Evolutionary conservation across 2,329 filamentous ascomycete species (phyloP).

Genomic region (Fusarium zealandicum): DNA sequence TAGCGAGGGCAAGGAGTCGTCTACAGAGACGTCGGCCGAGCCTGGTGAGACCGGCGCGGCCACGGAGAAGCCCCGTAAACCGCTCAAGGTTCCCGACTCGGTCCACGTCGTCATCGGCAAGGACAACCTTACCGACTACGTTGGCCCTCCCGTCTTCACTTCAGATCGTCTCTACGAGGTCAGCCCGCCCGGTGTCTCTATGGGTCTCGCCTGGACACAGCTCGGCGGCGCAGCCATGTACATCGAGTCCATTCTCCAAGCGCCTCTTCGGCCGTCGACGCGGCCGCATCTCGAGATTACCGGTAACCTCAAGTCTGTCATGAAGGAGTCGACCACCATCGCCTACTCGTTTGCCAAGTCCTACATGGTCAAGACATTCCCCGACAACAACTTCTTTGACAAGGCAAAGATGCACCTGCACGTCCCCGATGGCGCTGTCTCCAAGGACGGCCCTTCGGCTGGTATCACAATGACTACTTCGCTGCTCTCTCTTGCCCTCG

Average conservation of each 20-base stretch:
- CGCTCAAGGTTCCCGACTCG: constrained; percentile 82
- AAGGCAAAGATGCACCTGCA: constrained; percentile 95
- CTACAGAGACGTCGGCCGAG: constrained; percentile 42
- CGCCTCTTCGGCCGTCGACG: constrained; percentile 75
- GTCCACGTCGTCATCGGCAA: constrained; percentile 88
- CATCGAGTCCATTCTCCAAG: constrained; percentile 94
- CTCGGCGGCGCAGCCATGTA: constrained; percentile 97
- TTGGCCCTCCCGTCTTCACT: constrained; percentile 94
- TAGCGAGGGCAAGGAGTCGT: constrained; percentile 41
- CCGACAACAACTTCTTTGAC: constrained; percentile 94
- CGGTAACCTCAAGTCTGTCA: constrained; percentile 92
- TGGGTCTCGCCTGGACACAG: constrained; percentile 98
- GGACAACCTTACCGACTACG: constrained; percentile 93
- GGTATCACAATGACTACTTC: constrained; percentile 99
- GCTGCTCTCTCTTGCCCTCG: constrained; percentile 82
- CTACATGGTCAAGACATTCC: constrained; percentile 82
- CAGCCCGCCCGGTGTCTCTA: constrained; percentile 91
- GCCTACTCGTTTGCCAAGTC: constrained; percentile 97
- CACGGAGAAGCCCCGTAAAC: constrained; percentile 74
- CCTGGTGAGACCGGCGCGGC: constrained; percentile 47
- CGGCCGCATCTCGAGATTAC: constrained; percentile 87
- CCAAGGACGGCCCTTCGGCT: constrained; percentile 91
- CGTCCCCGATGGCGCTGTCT: constrained; percentile 94
- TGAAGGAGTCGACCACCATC: constrained; percentile 96
- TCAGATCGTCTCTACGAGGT: constrained; percentile 94